Percentiles rank a stretch among this genome's conserved stretches.
Evolutionary conservation across 306 rosid species (phyloP).

Genomic region (Cicer bijugum): DNA sequence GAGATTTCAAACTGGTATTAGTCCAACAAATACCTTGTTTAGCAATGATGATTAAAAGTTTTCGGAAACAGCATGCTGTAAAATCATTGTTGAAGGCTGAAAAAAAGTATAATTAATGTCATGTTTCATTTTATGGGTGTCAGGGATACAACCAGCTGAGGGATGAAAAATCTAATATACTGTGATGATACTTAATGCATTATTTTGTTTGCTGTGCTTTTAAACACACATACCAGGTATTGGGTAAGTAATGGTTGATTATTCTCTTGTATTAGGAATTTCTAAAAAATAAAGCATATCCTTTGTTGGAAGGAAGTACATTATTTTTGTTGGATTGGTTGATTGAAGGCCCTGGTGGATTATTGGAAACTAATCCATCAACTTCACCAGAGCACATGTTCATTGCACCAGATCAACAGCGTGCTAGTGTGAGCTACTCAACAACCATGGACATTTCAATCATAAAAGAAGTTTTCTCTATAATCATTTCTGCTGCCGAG

Average conservation of each 20-base stretch:
- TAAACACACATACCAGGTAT: constrained; percentile 5
- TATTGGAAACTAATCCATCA: constrained; percentile 91
- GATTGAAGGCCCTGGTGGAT: constrained; percentile 79
- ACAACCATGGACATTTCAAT: constrained; percentile 94
- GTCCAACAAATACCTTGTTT: constrained; percentile 25
- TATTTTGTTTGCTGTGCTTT: constrained; percentile 26
- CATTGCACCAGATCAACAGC: constrained; percentile 76
- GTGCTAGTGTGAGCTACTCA: constrained; percentile 96
- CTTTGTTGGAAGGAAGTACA: constrained; percentile 93
- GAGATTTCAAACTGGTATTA: constrained; percentile 27
- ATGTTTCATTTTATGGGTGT: constrained; percentile 28
- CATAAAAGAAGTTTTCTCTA: constrained; percentile 82
- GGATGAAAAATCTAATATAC: constrained; percentile 29
- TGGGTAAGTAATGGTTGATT: constrained; percentile 37
- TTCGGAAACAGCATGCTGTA: neutral
- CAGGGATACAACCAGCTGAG: neutral
- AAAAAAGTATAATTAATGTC: neutral
- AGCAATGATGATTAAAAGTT: constrained; percentile 18
- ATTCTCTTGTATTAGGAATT: constrained; percentile 63
- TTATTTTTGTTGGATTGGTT: constrained; percentile 96
- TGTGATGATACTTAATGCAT: constrained; percentile 11
- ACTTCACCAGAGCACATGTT: constrained; percentile 99
- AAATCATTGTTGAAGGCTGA: neutral
- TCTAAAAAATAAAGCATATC: constrained; percentile 85
- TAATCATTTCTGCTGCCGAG: constrained; percentile 80